Base-by-base conservation (phyloP, 805 yeast species). In the Lipomyces mesembrius region DNA sequence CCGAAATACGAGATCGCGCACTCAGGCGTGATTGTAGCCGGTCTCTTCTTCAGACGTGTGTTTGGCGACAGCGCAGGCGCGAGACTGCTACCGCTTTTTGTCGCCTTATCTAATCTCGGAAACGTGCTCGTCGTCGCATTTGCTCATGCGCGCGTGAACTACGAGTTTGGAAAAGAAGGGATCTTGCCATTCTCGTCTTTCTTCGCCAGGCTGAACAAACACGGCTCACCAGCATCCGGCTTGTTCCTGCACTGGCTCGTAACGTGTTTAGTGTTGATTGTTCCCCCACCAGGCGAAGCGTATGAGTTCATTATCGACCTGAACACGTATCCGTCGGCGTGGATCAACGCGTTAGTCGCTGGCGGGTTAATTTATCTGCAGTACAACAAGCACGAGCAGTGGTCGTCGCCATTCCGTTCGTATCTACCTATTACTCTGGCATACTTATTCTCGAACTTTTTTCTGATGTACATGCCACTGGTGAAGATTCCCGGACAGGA, bases 1-100 rank as follows among this genome's bases (percentile, higher is more conserved):
- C 79, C 82, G 7, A 79, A 80, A 65, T 68, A 73, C 22, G 80
- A 79, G 43, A 78, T 80, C 27, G 76, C 76, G 4, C 77, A 81
- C 37, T 83, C 89, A 3, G 91, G 91, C 0, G 89, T 85, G 2
- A 77, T 87, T 34, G 84, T 87, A 11, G 90, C 91, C 0, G 91
- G 90, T 11, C 79, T 84, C 2, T 87, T 84, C 75, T 85, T 87
- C 78, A 78, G 81, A 61, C 83, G 83, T 71, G 79, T 87, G 12
- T 86, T 87, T 76, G 90, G 89, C 4, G 83, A 83, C 64, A 80
- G 84, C 8, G 74, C 83, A 20, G 84, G 87, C 0, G 79, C 81
- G 3, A 75, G 83, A 9, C 70, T 85, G 0, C 77, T 87, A 43
- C 90, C 90, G 0, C 74, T 87, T 11, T 76, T 85, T 25, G 86